Percentiles rank a stretch among this genome's conserved stretches.
Evolutionary conservation across 345 rosid genomes (phyloP).

Genomic region (Mangifera indica): DNA sequence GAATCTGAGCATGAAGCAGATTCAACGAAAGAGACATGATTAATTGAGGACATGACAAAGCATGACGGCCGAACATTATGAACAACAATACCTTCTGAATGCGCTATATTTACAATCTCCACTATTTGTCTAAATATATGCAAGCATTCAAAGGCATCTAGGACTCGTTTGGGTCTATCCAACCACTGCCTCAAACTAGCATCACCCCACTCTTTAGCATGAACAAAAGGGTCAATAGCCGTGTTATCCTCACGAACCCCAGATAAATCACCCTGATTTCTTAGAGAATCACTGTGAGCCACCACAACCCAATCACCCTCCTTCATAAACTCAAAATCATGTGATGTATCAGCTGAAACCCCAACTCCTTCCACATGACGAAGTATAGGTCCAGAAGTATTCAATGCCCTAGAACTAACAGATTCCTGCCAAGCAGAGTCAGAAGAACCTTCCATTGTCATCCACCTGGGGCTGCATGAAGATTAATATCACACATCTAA

Average conservation of each 20-base stretch:
- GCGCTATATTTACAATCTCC: slow-evolving; percentile 78
- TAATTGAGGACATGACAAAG: slow-evolving; percentile 86
- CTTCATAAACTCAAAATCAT: slow-evolving; percentile 41
- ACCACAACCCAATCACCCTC: slow-evolving; percentile 41
- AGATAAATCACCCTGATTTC: slow-evolving; percentile 51
- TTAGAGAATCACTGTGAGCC: slow-evolving; percentile 47
- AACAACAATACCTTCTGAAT: slow-evolving; percentile 87
- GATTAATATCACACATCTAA: slow-evolving; percentile 39
- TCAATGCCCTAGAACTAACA: slow-evolving; percentile 56
- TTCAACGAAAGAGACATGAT: slow-evolving; percentile 88
- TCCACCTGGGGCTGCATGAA: slow-evolving; percentile 50
- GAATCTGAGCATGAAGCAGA: slow-evolving; percentile 95
- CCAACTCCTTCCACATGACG: slow-evolving; percentile 29
- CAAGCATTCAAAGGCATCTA: slow-evolving; percentile 82
- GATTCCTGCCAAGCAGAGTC: slow-evolving; percentile 60
- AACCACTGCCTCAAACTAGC: slow-evolving; percentile 95
- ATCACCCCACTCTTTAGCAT: slow-evolving; percentile 73
- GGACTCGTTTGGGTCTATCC: slow-evolving; percentile 69
- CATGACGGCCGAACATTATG: slow-evolving; percentile 98
- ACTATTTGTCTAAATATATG: slow-evolving; percentile 92
- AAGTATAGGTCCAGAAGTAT: slow-evolving; percentile 45
- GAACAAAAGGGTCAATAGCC: slow-evolving; percentile 49
- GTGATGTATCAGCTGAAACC: slow-evolving; percentile 29
- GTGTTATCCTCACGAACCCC: slow-evolving; percentile 55
- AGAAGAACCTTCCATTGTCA: slow-evolving; percentile 83